phyloP scores from a whole-genome alignment of 2,329 filamentous ascomycete genomes.

The Parastagonospora nodorum region DNA sequence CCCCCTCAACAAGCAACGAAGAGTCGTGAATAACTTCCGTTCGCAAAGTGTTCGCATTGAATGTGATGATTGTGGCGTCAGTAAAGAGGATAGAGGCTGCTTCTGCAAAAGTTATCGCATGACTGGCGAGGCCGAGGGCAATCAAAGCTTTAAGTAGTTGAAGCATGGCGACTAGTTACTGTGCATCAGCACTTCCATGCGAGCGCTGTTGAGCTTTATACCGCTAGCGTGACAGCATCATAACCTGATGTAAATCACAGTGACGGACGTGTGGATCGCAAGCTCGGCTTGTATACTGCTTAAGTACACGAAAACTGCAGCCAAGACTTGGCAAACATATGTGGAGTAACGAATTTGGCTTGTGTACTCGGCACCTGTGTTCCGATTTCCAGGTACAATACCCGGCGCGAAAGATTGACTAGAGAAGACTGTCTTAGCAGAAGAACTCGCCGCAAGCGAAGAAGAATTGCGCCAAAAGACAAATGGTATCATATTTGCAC shows the following conservation, averaged over 20 bases:
- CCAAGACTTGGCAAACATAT: too few relatives aligned
- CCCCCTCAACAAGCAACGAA: slow-evolving; percentile 48
- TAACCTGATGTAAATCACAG: too few relatives aligned
- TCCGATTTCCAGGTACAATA: too few relatives aligned
- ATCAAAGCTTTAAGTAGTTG: background rate
- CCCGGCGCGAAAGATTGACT: too few relatives aligned
- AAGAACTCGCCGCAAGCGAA: background rate
- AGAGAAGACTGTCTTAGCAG: too few relatives aligned
- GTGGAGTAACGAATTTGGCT: too few relatives aligned
- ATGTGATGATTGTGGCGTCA: slow-evolving; percentile 51
- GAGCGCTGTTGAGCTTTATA: background rate
- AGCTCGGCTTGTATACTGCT: too few relatives aligned
- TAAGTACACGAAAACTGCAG: too few relatives aligned
- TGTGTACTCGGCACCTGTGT: too few relatives aligned
- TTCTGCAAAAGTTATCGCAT: background rate
- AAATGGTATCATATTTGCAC: background rate
- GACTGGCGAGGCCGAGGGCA: background rate
- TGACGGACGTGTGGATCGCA: too few relatives aligned
- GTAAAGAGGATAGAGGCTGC: slow-evolving; percentile 5
- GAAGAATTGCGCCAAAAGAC: background rate
- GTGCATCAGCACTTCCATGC: too few relatives aligned
- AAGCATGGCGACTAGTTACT: background rate
- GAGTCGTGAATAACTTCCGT: slow-evolving; percentile 47
- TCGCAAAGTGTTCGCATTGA: slow-evolving; percentile 42
- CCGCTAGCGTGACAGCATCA: background rate